These are phyloP conservation scores for Dalechampia spathulata DNA, from an alignment of 441 rosid species.

Conservation along the genomic window DNA sequence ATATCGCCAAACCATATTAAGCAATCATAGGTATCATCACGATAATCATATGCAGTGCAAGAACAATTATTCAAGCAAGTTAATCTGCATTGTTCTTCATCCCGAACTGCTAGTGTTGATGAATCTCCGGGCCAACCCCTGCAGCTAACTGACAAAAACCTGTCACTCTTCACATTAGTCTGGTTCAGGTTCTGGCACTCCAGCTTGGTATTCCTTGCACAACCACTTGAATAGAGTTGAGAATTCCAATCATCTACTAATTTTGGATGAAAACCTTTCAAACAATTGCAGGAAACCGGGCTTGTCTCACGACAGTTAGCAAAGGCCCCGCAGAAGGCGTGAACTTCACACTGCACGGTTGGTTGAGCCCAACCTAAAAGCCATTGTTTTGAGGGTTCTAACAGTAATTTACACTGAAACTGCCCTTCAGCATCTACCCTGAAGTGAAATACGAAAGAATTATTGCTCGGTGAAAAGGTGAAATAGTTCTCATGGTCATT, in stretches of 20 bases:
- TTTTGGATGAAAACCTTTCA: constrained; percentile 37
- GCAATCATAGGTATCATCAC: constrained; percentile 31
- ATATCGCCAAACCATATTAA: constrained; percentile 44
- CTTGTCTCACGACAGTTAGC: constrained; percentile 37
- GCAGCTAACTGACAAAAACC: constrained; percentile 18
- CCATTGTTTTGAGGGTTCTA: constrained; percentile 27
- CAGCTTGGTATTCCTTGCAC: constrained; percentile 31
- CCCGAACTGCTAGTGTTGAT: not conserved
- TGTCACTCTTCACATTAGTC: constrained; percentile 21
- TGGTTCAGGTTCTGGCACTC: constrained; percentile 30
- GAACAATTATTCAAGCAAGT: constrained; percentile 44
- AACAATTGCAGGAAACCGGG: constrained; percentile 42
- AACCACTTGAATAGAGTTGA: constrained; percentile 46
- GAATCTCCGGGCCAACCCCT: constrained; percentile 23
- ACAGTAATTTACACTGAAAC: constrained; percentile 39
- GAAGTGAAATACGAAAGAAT: constrained; percentile 24
- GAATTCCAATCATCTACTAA: constrained; percentile 37
- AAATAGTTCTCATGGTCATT: constrained; percentile 46
- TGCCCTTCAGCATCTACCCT: constrained; percentile 51
- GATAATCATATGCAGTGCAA: constrained; percentile 59
- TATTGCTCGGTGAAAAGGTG: constrained; percentile 35
- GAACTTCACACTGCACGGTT: constrained; percentile 48
- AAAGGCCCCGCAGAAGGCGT: constrained; percentile 56
- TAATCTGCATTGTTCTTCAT: constrained; percentile 29
- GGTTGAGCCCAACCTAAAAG: constrained; percentile 63